Evolutionary conservation across 129 eudicot genomes (phyloP), one percentile per base, ranked within the genome.

Genomic region (Flaveria sonorensis): DNA sequence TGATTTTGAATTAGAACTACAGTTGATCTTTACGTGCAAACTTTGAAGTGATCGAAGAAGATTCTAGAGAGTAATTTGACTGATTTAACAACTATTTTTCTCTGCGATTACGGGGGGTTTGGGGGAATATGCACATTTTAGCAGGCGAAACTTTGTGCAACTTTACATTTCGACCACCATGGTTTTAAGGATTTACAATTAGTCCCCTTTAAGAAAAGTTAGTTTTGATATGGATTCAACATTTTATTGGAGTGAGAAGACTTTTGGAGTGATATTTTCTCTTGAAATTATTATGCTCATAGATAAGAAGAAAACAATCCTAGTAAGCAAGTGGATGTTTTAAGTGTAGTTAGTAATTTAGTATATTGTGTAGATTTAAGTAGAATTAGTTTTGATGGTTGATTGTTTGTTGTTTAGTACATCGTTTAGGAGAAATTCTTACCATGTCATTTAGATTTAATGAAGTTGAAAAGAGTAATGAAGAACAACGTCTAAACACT

Each of bases 31-130:
- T 39, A 18, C 51, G 50, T 12, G 72, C 18, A 64, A 30, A 7
- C 72, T 63, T 50, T 19, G 73, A 30, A 76, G 53, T 36, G 51
- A 76, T 76, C 73, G 81, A 76, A 66, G 81, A 76, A 42, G 55
- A 76, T 76, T 50, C 73, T 47, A 76, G 67, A 63, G 50, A 60
- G 51, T 7, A 1, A 48, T 62, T 64, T 36, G 42, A 39, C 50
- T 63, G 30, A 32, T 63, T 30, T 61, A 24, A 61, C 42, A 61
- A 26, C 68, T 13, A 26, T 15, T 63, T 14, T 63, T 63, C n/a
- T 52, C 32, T 72, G 76, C 50, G 4, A 48, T 48, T 48, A 48
- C 7, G 53, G 53, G n/a, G 18, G 53, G 13, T 47, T 47, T 13
- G 7, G 53, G 18, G 53, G 9, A 10, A 24, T 59, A 59, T 59